Percentiles rank a stretch among this genome's conserved stretches.
Conservation (phyloP, 2,329 filamentous ascomycete genomes). For the Cadophora gregata region DNA sequence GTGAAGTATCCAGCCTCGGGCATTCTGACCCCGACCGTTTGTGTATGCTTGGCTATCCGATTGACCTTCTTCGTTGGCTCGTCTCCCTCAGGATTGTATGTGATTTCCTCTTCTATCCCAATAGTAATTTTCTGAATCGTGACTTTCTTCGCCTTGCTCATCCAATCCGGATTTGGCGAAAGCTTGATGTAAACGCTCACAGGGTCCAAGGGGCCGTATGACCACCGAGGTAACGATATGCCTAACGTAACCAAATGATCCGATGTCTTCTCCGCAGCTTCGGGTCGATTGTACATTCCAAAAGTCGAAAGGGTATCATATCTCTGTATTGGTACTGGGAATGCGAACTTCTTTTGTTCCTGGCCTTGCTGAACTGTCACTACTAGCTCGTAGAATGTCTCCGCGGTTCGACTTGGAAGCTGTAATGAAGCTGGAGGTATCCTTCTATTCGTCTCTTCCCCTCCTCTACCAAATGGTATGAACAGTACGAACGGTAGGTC, state of each 20-base stretch:
- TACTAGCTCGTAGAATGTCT: conserved; percentile 96
- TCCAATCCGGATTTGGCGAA: conserved; percentile 89
- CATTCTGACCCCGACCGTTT: conserved; percentile 55
- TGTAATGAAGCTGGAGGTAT: conserved; percentile 93
- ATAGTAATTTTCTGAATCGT: conserved; percentile 95
- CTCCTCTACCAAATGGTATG: conserved; percentile 91
- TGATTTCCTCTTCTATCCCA: conserved; percentile 94
- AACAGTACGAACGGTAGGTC: conserved; percentile 97
- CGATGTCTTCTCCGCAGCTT: conserved; percentile 81
- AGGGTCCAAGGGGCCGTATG: conserved; percentile 92
- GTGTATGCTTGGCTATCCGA: conserved; percentile 59
- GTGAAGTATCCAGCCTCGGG: conserved; percentile 93
- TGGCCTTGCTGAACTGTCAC: conserved; percentile 94
- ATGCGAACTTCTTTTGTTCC: conserved; percentile 87
- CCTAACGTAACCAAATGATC: conserved; percentile 92
- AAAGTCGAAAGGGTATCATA: conserved; percentile 98
- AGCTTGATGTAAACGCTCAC: conserved; percentile 96
- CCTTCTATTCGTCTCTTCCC: conserved; percentile 85
- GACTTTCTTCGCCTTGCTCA: conserved; percentile 87
- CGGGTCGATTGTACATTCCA: conserved; percentile 98
- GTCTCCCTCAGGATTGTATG: conserved; percentile 97
- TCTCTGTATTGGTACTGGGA: conserved; percentile 87
- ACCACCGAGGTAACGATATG: conserved; percentile 93
- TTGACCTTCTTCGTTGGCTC: conserved; percentile 92
- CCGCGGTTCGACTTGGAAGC: conserved; percentile 88